Evolutionary conservation across 768 basidiomycete species (phyloP).

Genomic region (Lactarius sp.): DNA sequence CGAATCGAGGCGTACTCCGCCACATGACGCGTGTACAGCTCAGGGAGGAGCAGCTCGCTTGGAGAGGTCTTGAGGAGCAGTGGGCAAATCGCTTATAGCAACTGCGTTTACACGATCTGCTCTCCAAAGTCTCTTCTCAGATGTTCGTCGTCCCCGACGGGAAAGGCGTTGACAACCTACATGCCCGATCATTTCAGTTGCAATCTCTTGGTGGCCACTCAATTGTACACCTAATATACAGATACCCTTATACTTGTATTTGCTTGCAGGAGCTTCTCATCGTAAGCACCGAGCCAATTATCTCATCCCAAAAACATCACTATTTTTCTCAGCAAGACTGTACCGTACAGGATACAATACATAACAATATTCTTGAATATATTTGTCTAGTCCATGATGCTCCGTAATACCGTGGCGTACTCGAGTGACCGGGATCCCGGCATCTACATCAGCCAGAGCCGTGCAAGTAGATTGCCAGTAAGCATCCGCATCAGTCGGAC

Average conservation of each 20-base stretch:
- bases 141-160: neutral
- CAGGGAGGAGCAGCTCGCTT: neutral
- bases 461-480: no score
- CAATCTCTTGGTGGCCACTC: neutral
- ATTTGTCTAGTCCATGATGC: no score
- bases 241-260: neutral
- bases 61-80: neutral
- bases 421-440: no score
- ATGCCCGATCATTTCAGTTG: neutral
- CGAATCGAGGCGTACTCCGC: conserved; percentile 8
- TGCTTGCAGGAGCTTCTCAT: no score
- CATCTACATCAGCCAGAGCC: no score
- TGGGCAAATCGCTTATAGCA: conserved; percentile 2
- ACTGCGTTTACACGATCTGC: neutral
- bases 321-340: no score
- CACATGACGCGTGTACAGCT: conserved; percentile 4
- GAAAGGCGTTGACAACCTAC: neutral
- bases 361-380: neutral
- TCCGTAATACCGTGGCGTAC: no score
- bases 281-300: neutral
- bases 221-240: neutral
- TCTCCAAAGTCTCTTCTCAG: neutral
- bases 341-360: neutral
- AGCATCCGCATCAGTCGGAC: no score
- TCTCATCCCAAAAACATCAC: neutral